phyloP scores from a whole-genome alignment of 2,329 filamentous ascomycete genomes.

The Plectosphaerella plurivora region DNA sequence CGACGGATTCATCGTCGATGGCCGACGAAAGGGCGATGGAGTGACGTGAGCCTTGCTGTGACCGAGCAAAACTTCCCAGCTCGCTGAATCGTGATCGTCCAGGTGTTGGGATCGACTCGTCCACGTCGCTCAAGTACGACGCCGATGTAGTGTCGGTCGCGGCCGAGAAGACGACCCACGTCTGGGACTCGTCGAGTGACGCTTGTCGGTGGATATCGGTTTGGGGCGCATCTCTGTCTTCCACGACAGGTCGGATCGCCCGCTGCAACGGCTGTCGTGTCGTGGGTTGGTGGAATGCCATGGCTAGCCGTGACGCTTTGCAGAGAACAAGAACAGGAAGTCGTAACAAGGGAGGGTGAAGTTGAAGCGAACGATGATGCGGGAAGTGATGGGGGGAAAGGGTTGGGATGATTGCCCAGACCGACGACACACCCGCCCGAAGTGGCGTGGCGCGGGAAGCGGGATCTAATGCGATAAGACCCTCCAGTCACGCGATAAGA shows the following conservation, averaged over 20 bases:
- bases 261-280: conserved; percentile 44
- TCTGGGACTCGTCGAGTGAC: conserved; percentile 67
- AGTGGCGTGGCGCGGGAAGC: not conserved
- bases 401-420: not conserved
- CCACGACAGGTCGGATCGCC: conserved; percentile 34
- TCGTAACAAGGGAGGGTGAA: not conserved
- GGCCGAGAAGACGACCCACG: conserved; percentile 95
- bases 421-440: not conserved
- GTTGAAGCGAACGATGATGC: not conserved
- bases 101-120: conserved; percentile 59
- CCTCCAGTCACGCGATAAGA: conserved; percentile 2
- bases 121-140: conserved; percentile 64
- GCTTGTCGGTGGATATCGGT: conserved; percentile 24
- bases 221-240: conserved; percentile 28
- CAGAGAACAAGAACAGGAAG: not conserved
- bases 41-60: conserved; percentile 40
- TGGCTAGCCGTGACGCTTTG: conserved; percentile 19
- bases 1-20: conserved; percentile 32
- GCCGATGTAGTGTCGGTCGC: conserved; percentile 58
- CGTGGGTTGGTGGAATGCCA: conserved; percentile 59
- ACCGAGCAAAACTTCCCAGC: conserved; percentile 68
- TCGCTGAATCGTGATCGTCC: conserved; percentile 74
- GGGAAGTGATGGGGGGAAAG: not conserved
- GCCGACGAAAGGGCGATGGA: conserved; percentile 31
- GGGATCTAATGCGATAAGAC: not conserved